Percentiles rank a stretch among this genome's conserved stretches.
Evolutionary conservation across 495 filamentous ascomycete genomes (phyloP).

Genomic region (Lentithecium fluviatile): DNA sequence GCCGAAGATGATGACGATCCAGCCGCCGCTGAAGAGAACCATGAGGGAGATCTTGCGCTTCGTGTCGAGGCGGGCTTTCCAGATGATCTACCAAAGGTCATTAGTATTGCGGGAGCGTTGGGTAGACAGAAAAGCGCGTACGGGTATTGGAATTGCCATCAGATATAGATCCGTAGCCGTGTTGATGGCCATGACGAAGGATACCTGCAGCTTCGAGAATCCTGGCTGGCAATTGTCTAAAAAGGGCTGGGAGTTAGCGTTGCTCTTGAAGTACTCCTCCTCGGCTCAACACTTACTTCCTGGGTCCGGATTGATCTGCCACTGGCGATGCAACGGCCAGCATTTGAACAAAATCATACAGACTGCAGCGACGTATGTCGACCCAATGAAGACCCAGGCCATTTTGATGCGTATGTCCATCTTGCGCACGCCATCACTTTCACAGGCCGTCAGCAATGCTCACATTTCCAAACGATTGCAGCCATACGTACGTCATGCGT

Average conservation of each 20-base stretch:
- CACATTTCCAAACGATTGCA: neutral
- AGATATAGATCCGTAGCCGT: slow-evolving; percentile 1
- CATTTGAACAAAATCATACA: neutral
- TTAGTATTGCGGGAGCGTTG: neutral
- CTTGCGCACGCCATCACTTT: neutral
- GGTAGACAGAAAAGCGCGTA: neutral
- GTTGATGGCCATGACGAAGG: slow-evolving; percentile 4
- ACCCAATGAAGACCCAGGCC: neutral
- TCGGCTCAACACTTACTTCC: neutral
- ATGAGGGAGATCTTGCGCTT: neutral
- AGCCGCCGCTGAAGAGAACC: neutral
- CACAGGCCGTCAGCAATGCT: neutral
- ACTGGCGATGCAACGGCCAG: neutral
- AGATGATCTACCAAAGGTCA: neutral
- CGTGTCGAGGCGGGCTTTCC: neutral
- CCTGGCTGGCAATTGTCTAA: slow-evolving; percentile 1
- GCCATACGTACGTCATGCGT: neutral
- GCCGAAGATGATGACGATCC: neutral
- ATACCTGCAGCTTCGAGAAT: neutral
- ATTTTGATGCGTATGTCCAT: neutral
- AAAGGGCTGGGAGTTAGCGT: neutral
- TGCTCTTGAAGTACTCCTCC: neutral
- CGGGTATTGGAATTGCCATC: slow-evolving; percentile 4
- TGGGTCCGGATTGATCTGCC: neutral
- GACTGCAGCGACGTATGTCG: neutral